Base-by-base conservation (phyloP, 1,139 yeast genomes). In the Saccharomycopsis hybrid region DNA sequence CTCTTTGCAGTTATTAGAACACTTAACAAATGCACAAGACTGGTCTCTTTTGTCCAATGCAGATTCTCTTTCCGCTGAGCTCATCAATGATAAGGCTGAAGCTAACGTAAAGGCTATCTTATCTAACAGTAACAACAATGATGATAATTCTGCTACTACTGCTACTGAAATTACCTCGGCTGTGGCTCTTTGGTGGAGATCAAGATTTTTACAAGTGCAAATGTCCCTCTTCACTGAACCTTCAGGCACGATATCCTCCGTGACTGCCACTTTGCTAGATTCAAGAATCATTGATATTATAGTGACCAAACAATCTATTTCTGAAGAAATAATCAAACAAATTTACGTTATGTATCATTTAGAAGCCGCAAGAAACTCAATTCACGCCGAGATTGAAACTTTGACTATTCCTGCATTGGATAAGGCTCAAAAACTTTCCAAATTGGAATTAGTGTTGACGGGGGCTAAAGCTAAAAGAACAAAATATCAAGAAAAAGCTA, bases 401-500 rank as follows among this genome's bases (percentile, higher is more conserved):
- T 71, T 73, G 48, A 74, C 78, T 1, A 64, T 74, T 44, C 79
- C 77, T 7, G 72, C 73, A 32, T 73, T 77, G 59, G 67, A 65
- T 9, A 74, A 70, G 65, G 94, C 77, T 31, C 76, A 73, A 51
- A 71, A 71, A 30, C 60, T 80, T 8, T 80, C 95, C 0, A 77
- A 79, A 1, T 72, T 94, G 46, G 69, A 74, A 41, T 76, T 84
- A 55, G 76, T 83, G 1, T 67, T 90, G 46, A 84, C 97, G 1
- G 98, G 98, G 56, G 87, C 92, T 46, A 80, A 82, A 58, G 97
- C 96, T 4, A 85, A 83, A 62, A 74, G 94, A 62, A 90, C 98
- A 2, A 87, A 86, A 63, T 86, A 71, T 62, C 99, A 92, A 66
- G 75, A 74, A 44, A 75, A 72, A 45, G 79, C 82, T 29, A 77